Percentiles rank a stretch among this genome's conserved stretches.
Conservation (phyloP, 257 asterid species). For the Solanum clarkiae region DNA sequence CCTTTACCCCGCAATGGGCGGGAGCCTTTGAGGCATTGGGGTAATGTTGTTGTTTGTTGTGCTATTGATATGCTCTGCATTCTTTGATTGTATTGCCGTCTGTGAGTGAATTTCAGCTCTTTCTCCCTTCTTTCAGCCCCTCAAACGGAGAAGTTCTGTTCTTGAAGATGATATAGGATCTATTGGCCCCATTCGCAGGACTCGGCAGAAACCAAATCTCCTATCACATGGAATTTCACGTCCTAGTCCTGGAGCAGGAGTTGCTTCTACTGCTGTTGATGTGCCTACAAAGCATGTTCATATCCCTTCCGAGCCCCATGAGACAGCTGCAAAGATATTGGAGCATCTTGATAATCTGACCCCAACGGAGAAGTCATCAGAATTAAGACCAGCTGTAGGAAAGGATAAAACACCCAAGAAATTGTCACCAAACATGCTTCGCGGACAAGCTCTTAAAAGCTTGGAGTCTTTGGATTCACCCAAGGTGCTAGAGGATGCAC, state of each 20-base stretch:
- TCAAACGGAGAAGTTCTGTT: slow-evolving; percentile 68
- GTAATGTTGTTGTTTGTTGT: too few species aligned
- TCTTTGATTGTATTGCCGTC: background rate
- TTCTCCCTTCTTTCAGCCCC: slow-evolving; percentile 27
- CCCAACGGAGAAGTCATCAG: slow-evolving; percentile 59
- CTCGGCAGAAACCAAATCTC: slow-evolving; percentile 60
- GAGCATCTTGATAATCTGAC: slow-evolving; percentile 62
- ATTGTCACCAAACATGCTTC: slow-evolving; percentile 35
- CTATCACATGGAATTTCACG: slow-evolving; percentile 14
- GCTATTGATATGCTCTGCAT: background rate
- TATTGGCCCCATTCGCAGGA: slow-evolving; percentile 62
- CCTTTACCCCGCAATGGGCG: too few species aligned
- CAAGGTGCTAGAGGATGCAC: slow-evolving; percentile 26
- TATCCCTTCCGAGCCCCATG: slow-evolving; percentile 55
- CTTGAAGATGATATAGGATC: slow-evolving; percentile 69
- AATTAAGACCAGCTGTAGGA: slow-evolving; percentile 29
- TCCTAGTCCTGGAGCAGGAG: slow-evolving; percentile 11
- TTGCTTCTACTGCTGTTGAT: slow-evolving; percentile 20
- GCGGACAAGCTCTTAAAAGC: slow-evolving; percentile 51
- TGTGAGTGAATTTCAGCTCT: background rate
- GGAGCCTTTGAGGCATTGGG: too few species aligned
- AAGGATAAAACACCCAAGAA: slow-evolving; percentile 35
- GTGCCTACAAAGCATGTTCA: slow-evolving; percentile 38
- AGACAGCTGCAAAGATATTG: slow-evolving; percentile 75
- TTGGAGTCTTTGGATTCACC: slow-evolving; percentile 43